These are phyloP conservation scores for Carpinus viminea DNA, from an alignment of 306 rosid species.

Conservation along the genomic window DNA sequence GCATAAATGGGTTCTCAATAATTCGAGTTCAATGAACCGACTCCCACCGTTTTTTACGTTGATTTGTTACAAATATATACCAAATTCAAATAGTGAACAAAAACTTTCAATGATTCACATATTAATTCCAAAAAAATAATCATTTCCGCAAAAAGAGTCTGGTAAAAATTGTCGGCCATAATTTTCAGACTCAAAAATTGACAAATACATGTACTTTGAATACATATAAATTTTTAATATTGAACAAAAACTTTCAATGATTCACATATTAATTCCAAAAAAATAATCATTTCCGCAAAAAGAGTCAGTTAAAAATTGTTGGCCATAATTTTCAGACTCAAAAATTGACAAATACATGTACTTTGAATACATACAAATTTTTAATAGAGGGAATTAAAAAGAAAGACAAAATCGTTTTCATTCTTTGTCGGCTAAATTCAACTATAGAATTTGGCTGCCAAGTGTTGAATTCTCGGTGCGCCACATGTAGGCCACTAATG, in stretches of 20 bases:
- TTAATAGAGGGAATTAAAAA: too few species aligned
- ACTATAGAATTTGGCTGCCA: conserved; percentile 36
- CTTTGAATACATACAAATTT: too few species aligned
- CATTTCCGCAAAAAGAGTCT: conserved; percentile 9
- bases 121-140: conserved; percentile 16
- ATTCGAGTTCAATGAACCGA: neutral
- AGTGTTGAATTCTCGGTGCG: conserved; percentile 23
- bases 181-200: too few species aligned
- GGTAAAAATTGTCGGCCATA: too few species aligned
- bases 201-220: too few species aligned
- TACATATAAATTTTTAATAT: too few species aligned
- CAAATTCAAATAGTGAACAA: conserved; percentile 6
- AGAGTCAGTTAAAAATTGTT: too few species aligned
- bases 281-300: conserved; percentile 14
- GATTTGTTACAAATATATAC: conserved; percentile 1
- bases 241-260: too few species aligned
- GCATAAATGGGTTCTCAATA: conserved; percentile 20
- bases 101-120: conserved; percentile 24
- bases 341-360: too few species aligned
- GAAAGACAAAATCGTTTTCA: conserved; percentile 26
- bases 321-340: too few species aligned
- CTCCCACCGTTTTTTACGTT: neutral
- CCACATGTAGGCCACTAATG: conserved; percentile 26
- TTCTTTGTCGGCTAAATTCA: conserved; percentile 45
- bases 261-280: too few species aligned